Evolutionary conservation across 192 early-diverging fungal species (phyloP).

Genomic region (Linderina pennispora): DNA sequence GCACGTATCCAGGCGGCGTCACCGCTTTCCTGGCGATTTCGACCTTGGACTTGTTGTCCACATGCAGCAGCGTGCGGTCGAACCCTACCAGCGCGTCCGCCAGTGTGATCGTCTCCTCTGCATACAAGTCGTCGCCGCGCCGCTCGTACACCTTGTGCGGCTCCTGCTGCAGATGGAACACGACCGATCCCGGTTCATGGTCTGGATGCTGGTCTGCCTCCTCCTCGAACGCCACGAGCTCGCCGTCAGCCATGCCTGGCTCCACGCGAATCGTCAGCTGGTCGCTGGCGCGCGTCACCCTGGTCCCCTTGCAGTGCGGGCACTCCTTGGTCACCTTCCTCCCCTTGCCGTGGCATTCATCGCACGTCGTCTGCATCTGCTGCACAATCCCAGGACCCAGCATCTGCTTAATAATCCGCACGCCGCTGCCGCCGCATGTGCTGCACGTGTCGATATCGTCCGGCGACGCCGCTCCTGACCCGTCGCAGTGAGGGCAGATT

Average conservation of each 20-base stretch:
- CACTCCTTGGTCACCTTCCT: conserved; percentile 79
- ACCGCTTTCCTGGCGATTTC: conserved; percentile 52
- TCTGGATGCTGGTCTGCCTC: conserved; percentile 93
- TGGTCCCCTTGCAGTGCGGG: conserved; percentile 74
- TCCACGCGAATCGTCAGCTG: conserved; percentile 75
- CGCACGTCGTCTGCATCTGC: conserved; percentile 90
- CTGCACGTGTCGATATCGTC: conserved; percentile 82
- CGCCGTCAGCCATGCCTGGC: conserved; percentile 75
- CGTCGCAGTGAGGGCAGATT: conserved; percentile 88
- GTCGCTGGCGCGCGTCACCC: conserved; percentile 79
- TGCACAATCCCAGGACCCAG: conserved; percentile 92
- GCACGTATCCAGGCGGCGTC: conserved; percentile 67
- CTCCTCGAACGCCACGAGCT: conserved; percentile 70
- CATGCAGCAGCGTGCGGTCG: conserved; percentile 61
- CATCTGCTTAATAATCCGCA: conserved; percentile 75
- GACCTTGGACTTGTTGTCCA: conserved; percentile 67
- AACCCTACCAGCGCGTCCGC: conserved; percentile 79
- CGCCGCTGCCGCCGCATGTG: conserved; percentile 73
- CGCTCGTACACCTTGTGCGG: conserved; percentile 72
- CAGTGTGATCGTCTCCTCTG: conserved; percentile 70
- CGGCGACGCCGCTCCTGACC: conserved; percentile 78
- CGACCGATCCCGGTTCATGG: conserved; percentile 74
- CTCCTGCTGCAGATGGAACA: conserved; percentile 66
- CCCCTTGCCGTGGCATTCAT: conserved; percentile 85
- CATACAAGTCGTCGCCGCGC: conserved; percentile 68